Conservation (phyloP, 2,329 filamentous ascomycete genomes). For the Phaeosphaeria sp. region DNA sequence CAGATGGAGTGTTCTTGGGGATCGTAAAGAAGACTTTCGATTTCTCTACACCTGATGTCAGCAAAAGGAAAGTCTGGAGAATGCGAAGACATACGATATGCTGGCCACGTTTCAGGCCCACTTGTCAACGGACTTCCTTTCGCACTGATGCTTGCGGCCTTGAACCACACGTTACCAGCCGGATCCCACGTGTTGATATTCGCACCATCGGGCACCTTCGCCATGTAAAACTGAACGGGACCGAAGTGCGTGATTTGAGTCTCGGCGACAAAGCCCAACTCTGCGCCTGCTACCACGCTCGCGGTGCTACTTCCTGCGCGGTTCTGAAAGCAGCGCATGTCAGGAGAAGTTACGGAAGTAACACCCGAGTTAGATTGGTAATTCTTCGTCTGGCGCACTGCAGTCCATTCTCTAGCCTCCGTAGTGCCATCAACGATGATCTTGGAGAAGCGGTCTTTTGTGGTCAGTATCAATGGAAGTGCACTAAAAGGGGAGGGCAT, state of each 20-base stretch:
- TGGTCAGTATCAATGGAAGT: not conserved
- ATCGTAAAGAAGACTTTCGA: constrained; percentile 43
- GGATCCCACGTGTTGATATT: constrained; percentile 38
- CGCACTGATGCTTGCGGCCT: constrained; percentile 31
- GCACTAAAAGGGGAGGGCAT: not conserved
- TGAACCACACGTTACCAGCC: constrained; percentile 42
- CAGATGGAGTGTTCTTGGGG: constrained; percentile 49
- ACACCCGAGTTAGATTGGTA: constrained; percentile 59
- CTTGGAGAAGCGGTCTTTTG: constrained; percentile 33
- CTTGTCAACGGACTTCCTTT: constrained; percentile 30
- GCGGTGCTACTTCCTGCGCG: constrained; percentile 50
- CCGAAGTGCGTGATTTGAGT: constrained; percentile 59
- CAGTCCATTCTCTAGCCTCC: constrained; percentile 53
- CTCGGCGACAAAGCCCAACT: constrained; percentile 54
- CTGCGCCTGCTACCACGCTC: constrained; percentile 54
- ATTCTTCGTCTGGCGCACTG: constrained; percentile 58
- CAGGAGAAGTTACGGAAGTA: constrained; percentile 54
- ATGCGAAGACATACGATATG: constrained; percentile 25
- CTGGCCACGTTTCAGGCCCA: constrained; percentile 34
- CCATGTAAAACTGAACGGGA: constrained; percentile 62
- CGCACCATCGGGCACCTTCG: constrained; percentile 51
- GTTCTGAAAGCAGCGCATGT: constrained; percentile 61
- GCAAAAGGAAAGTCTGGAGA: not conserved
- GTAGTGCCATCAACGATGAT: constrained; percentile 27
- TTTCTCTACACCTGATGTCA: not conserved